Base-by-base conservation (phyloP, 202 grass and related monocot species). In the Brachypodium distachyon region DNA sequence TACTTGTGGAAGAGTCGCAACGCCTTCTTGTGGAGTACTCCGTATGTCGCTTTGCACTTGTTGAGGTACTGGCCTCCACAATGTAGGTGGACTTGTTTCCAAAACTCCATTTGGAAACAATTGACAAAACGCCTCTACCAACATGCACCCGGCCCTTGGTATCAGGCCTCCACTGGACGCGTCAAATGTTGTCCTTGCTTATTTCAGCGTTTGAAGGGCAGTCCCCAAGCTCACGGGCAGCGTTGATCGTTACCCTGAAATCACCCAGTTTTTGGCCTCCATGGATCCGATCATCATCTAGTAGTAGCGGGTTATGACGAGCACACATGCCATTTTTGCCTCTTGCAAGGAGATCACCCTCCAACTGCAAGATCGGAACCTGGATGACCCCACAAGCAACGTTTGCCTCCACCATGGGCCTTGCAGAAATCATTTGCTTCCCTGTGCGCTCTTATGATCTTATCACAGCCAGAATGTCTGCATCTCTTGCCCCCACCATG, bases 401-500 rank as follows among this genome's bases (percentile, higher is more conserved):
- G 85, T 40, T 88, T 92, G 16, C 95, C 95, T 17, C 91, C 89
- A 3, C 95, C 95, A 1, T 94, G 94, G 0, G 86, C 73, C 70
- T 97, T 97, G 64, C 94, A 97, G 33, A 94, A 92, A 33, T 92
- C 85, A 26, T n/a, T 91, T 98, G 53, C 91, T 98, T 33, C 95
- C 95, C 58, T 98, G 95, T 0, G 95, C 95, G 0, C 91, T n/a
- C n/a, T n/a, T n/a, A n/a, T n/a, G n/a, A n/a, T 94, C 77, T 85
- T 98, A 18, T 37, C 70, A 59, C 95, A 98, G 9, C 82, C 82
- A 26, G 67, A 47, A 28, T n/a, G 47, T 53, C 84, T 75, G 80
- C 95, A 98, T 14, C 95, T 83, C 57, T 94, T 98, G 12, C 95
- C 95, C 29, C 94, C 95, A 2, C 95, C 91, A 72, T 98, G 95